phyloP scores from a whole-genome alignment of 345 rosid genomes.

The Syzygium aqueum region DNA sequence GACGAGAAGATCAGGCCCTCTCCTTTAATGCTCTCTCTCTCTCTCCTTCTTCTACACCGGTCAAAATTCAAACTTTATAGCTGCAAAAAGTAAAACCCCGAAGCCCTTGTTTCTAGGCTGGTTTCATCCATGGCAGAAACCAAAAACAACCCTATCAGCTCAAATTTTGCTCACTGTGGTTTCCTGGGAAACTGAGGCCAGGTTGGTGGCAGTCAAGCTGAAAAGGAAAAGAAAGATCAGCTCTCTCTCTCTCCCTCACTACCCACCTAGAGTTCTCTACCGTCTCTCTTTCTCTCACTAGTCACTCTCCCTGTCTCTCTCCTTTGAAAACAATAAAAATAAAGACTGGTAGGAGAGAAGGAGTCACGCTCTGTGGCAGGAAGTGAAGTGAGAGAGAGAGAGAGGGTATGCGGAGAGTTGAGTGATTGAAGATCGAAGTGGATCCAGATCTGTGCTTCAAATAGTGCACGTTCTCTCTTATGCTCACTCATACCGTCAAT shows the following conservation, averaged over 20 bases:
- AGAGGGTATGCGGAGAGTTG: not conserved
- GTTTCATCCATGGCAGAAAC: not conserved
- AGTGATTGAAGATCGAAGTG: not conserved
- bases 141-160: not conserved
- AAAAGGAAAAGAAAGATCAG: not conserved
- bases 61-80: not conserved
- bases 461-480: conserved; percentile 24
- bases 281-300: not conserved
- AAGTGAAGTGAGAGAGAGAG: not conserved
- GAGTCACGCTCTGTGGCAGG: not conserved
- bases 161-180: not conserved
- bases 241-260: not conserved
- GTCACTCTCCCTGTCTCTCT: not conserved
- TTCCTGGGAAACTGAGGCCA: not conserved
- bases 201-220: not conserved
- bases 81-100: not conserved
- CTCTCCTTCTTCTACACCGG: not conserved
- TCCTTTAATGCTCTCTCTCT: not conserved
- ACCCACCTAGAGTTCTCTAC: not conserved
- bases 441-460: conserved; percentile 31
- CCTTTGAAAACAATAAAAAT: not conserved
- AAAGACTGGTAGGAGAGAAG: not conserved
- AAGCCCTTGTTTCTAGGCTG: not conserved
- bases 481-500: not conserved
- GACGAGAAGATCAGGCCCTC: not conserved